phyloP scores from a whole-genome alignment of 2,329 filamentous ascomycete species.

The Xylariaceae sp. region DNA sequence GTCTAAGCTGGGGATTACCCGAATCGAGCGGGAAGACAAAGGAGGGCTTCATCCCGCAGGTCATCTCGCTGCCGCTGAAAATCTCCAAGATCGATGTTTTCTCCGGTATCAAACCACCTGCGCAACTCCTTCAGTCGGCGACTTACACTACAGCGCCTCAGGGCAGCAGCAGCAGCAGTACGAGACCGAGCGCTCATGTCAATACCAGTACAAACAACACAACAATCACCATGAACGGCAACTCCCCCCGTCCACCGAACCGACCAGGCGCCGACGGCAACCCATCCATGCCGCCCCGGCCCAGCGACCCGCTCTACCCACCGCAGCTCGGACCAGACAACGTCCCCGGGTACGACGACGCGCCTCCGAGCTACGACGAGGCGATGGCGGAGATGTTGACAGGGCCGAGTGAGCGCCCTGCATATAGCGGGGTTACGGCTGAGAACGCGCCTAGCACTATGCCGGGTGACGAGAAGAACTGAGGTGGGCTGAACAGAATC shows the following conservation, averaged over 20 bases:
- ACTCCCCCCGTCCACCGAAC: constrained; percentile 37
- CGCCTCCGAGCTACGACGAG: constrained; percentile 94
- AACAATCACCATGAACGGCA: too few species aligned
- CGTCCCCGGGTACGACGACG: constrained; percentile 59
- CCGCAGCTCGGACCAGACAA: constrained; percentile 50
- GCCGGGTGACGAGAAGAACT: constrained; percentile 30
- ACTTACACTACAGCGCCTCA: constrained; percentile 19
- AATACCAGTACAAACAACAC: constrained; percentile 3
- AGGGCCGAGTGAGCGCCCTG: constrained; percentile 61
- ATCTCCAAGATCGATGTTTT: constrained; percentile 73
- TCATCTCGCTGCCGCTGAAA: constrained; percentile 72
- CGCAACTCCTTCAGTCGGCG: constrained; percentile 60
- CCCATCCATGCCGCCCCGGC: constrained; percentile 19
- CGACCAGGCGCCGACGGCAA: constrained; percentile 26
- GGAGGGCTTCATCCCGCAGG: constrained; percentile 50
- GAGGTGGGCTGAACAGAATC: too few species aligned
- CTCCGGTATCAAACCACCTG: constrained; percentile 81
- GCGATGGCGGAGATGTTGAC: constrained; percentile 73
- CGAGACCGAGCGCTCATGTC: constrained; percentile 18
- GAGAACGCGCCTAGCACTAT: constrained; percentile 54
- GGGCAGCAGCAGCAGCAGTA: constrained; percentile 22
- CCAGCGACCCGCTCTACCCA: constrained; percentile 52
- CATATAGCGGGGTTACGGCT: constrained; percentile 62
- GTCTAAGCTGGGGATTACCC: constrained; percentile 63
- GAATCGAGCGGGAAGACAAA: constrained; percentile 7